These are phyloP conservation scores for Quercus glauca DNA, from an alignment of 306 rosid species.

Conservation along the genomic window DNA sequence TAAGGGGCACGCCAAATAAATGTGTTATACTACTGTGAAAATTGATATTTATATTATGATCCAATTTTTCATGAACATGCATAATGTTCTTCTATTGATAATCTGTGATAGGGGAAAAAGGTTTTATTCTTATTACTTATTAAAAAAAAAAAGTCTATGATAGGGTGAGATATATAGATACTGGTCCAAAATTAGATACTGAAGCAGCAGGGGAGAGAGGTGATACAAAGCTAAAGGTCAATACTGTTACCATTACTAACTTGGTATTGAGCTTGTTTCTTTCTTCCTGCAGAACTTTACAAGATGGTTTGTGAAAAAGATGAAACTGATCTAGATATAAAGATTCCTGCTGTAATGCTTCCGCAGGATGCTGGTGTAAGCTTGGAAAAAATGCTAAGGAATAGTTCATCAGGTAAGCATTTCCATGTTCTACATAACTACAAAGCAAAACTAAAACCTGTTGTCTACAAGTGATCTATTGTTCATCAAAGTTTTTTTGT, in stretches of 20 bases:
- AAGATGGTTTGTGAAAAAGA: conserved; percentile 94
- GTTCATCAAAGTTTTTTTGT: not conserved
- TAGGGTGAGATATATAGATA: not conserved
- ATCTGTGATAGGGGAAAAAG: not conserved
- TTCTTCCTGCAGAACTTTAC: conserved; percentile 71
- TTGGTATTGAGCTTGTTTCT: conserved; percentile 19
- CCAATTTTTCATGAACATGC: not conserved
- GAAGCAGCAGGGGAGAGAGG: not conserved
- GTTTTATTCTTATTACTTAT: too few species aligned
- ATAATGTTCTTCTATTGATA: not conserved
- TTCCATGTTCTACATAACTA: conserved; percentile 10
- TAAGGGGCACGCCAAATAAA: not conserved
- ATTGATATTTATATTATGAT: not conserved
- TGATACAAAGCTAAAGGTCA: not conserved
- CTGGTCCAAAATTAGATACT: not conserved
- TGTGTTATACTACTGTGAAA: not conserved
- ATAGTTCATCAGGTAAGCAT: conserved; percentile 54
- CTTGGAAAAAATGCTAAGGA: conserved; percentile 63
- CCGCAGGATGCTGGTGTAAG: conserved; percentile 86
- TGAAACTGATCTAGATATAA: conserved; percentile 76
- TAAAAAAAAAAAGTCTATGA: too few species aligned
- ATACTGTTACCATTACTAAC: not conserved
- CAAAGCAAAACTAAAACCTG: not conserved
- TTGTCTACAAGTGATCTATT: not conserved
- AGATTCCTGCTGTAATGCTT: conserved; percentile 89